Evolutionary conservation across 2,329 filamentous ascomycete genomes (phyloP).

Genomic region (Fusarium keratoplasticum): DNA sequence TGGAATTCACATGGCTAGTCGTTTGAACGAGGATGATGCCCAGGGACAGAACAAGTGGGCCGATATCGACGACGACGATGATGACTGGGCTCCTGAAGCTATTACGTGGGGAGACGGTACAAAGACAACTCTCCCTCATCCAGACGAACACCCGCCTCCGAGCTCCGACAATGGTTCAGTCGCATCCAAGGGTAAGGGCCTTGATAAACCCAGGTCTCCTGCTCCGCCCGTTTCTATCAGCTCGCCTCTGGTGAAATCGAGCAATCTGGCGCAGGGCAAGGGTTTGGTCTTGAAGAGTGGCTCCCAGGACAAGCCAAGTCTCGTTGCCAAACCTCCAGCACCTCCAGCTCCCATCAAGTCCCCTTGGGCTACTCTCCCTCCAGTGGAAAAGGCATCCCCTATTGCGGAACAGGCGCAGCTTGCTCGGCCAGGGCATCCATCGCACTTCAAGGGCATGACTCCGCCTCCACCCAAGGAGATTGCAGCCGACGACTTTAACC

Average conservation of each 20-base stretch:
- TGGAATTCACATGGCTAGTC: constrained; percentile 85
- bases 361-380: constrained; percentile 89
- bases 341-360: constrained; percentile 82
- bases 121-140: constrained; percentile 78
- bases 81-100: constrained; percentile 86
- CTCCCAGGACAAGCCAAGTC: constrained; percentile 74
- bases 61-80: constrained; percentile 89
- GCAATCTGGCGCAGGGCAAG: constrained; percentile 64
- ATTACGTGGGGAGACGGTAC: constrained; percentile 92
- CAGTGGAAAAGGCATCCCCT: constrained; percentile 84
- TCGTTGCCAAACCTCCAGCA: constrained; percentile 78
- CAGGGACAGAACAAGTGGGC: constrained; percentile 87
- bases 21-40: constrained; percentile 79
- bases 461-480: constrained; percentile 77
- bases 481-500: constrained; percentile 91
- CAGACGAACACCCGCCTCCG: constrained; percentile 61
- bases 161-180: constrained; percentile 43
- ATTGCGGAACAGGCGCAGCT: constrained; percentile 64
- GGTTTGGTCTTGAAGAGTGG: constrained; percentile 74
- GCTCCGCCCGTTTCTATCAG: constrained; percentile 50
- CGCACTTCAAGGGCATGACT: constrained; percentile 65
- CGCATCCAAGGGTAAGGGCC: constrained; percentile 34
- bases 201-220: constrained; percentile 61
- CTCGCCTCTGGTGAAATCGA: constrained; percentile 58
- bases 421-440: constrained; percentile 64